Evolutionary conservation across 345 rosid species (phyloP), one percentile per base, ranked within the genome.

Genomic region (Eucalyptus erythrocorys): DNA sequence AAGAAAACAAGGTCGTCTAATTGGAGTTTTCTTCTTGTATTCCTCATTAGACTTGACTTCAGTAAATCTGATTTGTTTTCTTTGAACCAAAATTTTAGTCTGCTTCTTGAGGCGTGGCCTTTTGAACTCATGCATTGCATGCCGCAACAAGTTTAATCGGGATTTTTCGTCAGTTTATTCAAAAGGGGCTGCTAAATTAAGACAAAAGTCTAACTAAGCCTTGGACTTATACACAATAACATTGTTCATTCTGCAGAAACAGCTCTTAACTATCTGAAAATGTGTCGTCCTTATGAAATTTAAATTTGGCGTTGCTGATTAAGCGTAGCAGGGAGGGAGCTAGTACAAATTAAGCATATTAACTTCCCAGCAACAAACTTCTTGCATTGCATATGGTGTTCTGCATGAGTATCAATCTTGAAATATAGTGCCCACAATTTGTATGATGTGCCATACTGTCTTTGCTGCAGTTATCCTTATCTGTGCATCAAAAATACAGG

Each of bases 381-480:
- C 61, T 37, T 55, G n/a, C 48, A 17, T 34, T 53, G 3, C n/a
- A 40, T 43, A 37, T 61, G 80, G 24, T 13, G 76, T 87, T 87
- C 68, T 45, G 26, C 50, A 12, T 15, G 48, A 55, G 47, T 42
- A 8, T 17, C 55, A 14, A 27, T 45, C 26, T 85, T 48, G 13
- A 45, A 26, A 85, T 84, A 13, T 85, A 85, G 26, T 85, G 47
- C 82, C 82, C 15, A 64, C 49, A 61, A 17, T 61, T 32, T 32
- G 40, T 37, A 86, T 89, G 50, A 86, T 86, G n/a, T 86, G n/a
- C 87, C 40, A 1, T 89, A 30, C 57, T 64, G 26, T 66, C 40
- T 76, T n/a, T 86, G 43, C 24, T 92, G 93, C 95, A 96, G 99
- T 87, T 97, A 89, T 90, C 96, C 87, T 85, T 95, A 86, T 96